Base-by-base conservation (phyloP, 441 rosid species). In the Cnidoscolus chayamansa region DNA sequence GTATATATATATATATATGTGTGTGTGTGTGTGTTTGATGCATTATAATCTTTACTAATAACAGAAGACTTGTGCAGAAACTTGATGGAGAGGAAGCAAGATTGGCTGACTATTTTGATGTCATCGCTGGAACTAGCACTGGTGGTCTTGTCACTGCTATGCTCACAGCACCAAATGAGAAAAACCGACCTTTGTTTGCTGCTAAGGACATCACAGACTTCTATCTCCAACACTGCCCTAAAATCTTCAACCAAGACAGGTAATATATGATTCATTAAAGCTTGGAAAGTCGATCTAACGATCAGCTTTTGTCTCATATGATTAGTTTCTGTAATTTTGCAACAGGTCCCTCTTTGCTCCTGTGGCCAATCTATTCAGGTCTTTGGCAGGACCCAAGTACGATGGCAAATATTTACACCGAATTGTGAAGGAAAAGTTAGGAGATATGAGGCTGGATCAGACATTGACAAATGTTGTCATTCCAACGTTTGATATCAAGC, bases 141-240 rank as follows among this genome's bases (percentile, higher is more conserved):
- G 92, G 92, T 0, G 92, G 90, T 1, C 79, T 88, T 2, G 85
- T 88, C 48, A 78, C 90, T 4, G 81, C 86, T 71, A 88, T 88
- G 90, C 76, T 86, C 37, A 79, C 92, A 1, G 13, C 81, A 1
- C 92, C 89, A 10, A 63, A 88, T 43, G 81, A 82, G 25, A 67
- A 76, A 0, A 85, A 82, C 9, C 79, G 90, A 10, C 90, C 92
- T 30, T 17, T 84, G 2, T 88, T 80, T 59, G 84, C 87, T 0
- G 90, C 92, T 15, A 78, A 76, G 25, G 92, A 88, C 16, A 83
- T 86, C 53, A 86, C 77, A 1, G 76, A 62, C 4, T 88, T 86
- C 65, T 88, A 88, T 63, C 77, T 81, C 0, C 20, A 70, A 17
- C 55, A 88, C 47, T 58, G 84, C 64, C 87, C 89, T 15, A 81